Base-by-base conservation (phyloP, 1,139 yeast species). In the Trichomonascaceae sp. region DNA sequence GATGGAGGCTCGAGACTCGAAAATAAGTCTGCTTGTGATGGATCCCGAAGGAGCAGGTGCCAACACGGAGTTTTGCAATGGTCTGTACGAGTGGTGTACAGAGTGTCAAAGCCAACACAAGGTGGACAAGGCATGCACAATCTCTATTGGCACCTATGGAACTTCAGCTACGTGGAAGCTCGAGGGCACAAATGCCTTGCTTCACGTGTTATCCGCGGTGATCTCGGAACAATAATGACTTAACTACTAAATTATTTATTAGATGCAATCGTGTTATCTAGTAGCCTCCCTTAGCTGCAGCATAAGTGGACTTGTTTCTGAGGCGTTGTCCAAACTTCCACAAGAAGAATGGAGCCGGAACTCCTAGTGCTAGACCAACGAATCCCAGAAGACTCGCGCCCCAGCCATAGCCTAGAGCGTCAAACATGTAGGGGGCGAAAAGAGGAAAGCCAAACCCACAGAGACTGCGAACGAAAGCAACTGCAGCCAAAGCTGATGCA, bases 131-230 rank as follows among this genome's bases (percentile, higher is more conserved):
- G 28, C 60, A 48, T 64, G 75, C 42, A 75, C 87, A 0, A 76
- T 82, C 25, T 79, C 84, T 1, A 71, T 79, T 39, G 76, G 74
- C 13, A 56, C 56, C 29, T 54, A 65, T 11, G 63, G 67, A 38
- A 76, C 79, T 2, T 67, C 66, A 37, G 94, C 95, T 1, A 68
- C 64, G 28, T 78, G 71, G 46, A 74, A 75, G 36, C 74, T 81
- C 13, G 70, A 72, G 39, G 95, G 95, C 41, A 70, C 79, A 46
- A 84, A 82, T 49, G 89, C 82, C 41, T 60, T 85, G 34, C 67
- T 84, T 47, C 52, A 44, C 16, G 44, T 46, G 5, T 30, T 48
- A 13, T 28, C 42, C n/a, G 33, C 39, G 8, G 46, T 42, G 13
- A 28, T 37, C 13, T 13, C 16, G 26, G 18, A 14, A 6, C 4